Percentiles rank a stretch among this genome's conserved stretches.
phyloP scores from a whole-genome alignment of 306 rosid genomes.

The Acacia melanoxylon region DNA sequence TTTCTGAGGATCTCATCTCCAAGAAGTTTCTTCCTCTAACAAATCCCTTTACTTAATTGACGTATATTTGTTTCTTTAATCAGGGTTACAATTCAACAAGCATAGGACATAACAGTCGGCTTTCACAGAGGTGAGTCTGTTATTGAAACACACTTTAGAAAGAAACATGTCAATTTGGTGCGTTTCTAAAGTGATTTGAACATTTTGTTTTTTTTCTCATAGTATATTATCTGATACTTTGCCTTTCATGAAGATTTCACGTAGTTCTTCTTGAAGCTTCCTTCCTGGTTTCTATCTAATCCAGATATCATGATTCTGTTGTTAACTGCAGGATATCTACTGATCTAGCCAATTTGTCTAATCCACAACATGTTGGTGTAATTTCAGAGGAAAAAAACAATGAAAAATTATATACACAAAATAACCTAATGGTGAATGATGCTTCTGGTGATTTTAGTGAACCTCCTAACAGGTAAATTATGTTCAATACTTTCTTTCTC shows the following conservation, averaged over 20 bases:
- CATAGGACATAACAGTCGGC: conserved; percentile 59
- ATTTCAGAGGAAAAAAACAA: conserved; percentile 69
- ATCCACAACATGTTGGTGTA: conserved; percentile 59
- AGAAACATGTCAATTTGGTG: neutral
- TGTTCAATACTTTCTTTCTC: neutral
- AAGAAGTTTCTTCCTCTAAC: neutral
- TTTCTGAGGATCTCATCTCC: neutral
- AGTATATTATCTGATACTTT: neutral
- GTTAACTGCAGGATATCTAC: conserved; percentile 73
- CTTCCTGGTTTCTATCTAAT: conserved; percentile 14
- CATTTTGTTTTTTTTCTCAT: neutral
- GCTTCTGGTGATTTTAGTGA: conserved; percentile 51
- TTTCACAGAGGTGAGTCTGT: conserved; percentile 67
- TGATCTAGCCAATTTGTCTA: conserved; percentile 57
- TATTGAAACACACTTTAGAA: conserved; percentile 10
- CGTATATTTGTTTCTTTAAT: conserved; percentile 39
- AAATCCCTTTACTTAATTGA: neutral
- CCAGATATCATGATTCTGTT: conserved; percentile 25
- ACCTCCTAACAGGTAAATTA: conserved; percentile 58
- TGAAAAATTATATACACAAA: conserved; percentile 55
- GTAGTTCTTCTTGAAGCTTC: neutral
- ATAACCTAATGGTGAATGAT: conserved; percentile 47
- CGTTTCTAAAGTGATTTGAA: conserved; percentile 4
- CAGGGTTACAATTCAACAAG: conserved; percentile 61
- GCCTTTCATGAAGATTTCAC: neutral